These are phyloP conservation scores for Davidsoniella australis DNA, from an alignment of 2,329 filamentous ascomycete genomes.

Conservation along the genomic window DNA sequence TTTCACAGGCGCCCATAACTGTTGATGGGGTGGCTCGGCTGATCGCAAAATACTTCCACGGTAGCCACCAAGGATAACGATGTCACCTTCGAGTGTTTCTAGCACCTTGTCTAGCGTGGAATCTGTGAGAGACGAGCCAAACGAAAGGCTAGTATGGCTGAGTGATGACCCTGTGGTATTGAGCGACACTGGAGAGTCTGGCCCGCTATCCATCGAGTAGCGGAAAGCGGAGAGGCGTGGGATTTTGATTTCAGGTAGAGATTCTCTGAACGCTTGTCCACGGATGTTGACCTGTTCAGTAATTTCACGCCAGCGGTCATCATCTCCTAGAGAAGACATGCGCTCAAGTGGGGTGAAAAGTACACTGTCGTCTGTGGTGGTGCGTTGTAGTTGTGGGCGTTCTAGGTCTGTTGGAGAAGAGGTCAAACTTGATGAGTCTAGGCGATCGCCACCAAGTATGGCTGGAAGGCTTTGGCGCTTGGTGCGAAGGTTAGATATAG, in stretches of 20 bases:
- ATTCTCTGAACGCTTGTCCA: constrained; percentile 80
- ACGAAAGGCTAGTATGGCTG: background rate
- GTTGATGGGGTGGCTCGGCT: constrained; percentile 63
- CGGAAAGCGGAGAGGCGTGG: constrained; percentile 41
- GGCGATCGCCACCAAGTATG: background rate
- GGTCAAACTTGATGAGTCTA: background rate
- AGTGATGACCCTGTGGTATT: constrained; percentile 14
- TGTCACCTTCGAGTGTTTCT: constrained; percentile 58
- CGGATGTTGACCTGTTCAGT: constrained; percentile 75
- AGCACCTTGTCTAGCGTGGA: constrained; percentile 36
- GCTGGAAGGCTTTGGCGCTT: constrained; percentile 2
- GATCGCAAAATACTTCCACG: constrained; percentile 79
- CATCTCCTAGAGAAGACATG: constrained; percentile 71
- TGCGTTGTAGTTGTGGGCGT: background rate
- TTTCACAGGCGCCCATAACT: constrained; percentile 88
- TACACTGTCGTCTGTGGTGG: constrained; percentile 48
- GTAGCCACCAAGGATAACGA: constrained; percentile 82
- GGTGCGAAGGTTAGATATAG: constrained; percentile 32
- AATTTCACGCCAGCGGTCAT: constrained; percentile 62
- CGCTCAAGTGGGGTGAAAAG: constrained; percentile 60
- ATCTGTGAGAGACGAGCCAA: constrained; percentile 8
- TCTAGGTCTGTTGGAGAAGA: background rate
- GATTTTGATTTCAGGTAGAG: constrained; percentile 60
- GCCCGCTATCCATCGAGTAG: constrained; percentile 17
- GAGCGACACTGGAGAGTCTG: constrained; percentile 12